phyloP scores from a whole-genome alignment of 2,329 filamentous ascomycete genomes.

The Xylariaceae sp. region DNA sequence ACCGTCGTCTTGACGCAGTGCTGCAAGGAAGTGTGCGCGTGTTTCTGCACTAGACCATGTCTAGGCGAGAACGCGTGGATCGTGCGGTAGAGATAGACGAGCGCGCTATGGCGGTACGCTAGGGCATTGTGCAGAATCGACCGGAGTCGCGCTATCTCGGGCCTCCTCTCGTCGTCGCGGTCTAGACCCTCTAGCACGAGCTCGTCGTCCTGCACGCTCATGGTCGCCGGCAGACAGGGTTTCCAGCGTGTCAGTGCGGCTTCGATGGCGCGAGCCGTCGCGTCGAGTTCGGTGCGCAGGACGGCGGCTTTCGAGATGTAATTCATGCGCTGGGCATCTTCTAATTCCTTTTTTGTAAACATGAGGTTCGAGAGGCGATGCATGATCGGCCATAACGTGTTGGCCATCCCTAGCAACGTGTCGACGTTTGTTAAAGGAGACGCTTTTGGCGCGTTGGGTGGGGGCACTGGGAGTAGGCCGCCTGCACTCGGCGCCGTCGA shows the following conservation, averaged over 20 bases:
- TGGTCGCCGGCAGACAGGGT: conserved; percentile 43
- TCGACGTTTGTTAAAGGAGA: conserved; percentile 51
- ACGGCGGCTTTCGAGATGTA: conserved; percentile 42
- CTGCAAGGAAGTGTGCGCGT: conserved; percentile 44
- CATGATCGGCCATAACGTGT: conserved; percentile 58
- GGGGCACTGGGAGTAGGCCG: conserved; percentile 43
- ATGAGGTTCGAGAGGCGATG: conserved; percentile 54
- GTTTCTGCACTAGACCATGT: conserved; percentile 48
- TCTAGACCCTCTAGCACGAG: conserved; percentile 16
- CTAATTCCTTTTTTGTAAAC: conserved; percentile 48
- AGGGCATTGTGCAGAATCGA: conserved; percentile 56
- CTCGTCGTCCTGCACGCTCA: conserved; percentile 28
- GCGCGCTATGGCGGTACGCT: conserved; percentile 54
- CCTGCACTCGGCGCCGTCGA: conserved; percentile 45
- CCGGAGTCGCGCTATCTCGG: conserved; percentile 42
- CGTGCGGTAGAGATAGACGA: conserved; percentile 53
- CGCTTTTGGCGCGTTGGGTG: conserved; percentile 39
- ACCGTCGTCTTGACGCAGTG: conserved; percentile 53
- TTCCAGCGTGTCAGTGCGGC: conserved; percentile 51
- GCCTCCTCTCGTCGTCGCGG: conserved; percentile 20
- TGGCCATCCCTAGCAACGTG: conserved; percentile 56
- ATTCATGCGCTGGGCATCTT: conserved; percentile 39
- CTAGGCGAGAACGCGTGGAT: conserved; percentile 45
- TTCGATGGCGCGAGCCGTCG: conserved; percentile 51
- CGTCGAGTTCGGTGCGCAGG: conserved; percentile 46